Evolutionary conservation across 1,284 basidiomycete species (phyloP).

Genomic region (Marasmius oreades): DNA sequence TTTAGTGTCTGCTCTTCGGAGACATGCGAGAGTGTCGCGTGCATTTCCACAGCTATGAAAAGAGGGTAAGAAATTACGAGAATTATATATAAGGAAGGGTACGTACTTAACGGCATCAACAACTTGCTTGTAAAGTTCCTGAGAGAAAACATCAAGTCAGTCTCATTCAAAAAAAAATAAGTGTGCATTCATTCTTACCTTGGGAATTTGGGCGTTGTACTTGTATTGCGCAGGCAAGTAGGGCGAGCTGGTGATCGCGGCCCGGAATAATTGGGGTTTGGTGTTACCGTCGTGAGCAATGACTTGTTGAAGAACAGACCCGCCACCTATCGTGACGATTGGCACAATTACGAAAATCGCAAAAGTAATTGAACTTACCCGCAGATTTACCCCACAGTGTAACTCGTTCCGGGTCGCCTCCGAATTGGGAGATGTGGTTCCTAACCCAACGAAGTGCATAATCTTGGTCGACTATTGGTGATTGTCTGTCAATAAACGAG

Average conservation of each 20-base stretch:
- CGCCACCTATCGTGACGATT: conserved; percentile 13
- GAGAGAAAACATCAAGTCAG: background rate
- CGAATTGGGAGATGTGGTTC: conserved; percentile 24
- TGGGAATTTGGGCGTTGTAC: conserved; percentile 39
- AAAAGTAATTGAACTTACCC: background rate
- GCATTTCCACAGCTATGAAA: conserved; percentile 23
- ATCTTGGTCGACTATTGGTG: conserved; percentile 26
- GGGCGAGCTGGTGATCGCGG: conserved; percentile 41
- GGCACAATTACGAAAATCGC: background rate
- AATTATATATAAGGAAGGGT: conserved; percentile 1
- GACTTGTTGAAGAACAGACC: conserved; percentile 18
- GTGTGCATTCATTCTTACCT: conserved; percentile 27
- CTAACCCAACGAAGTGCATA: conserved; percentile 31
- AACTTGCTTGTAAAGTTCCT: conserved; percentile 23
- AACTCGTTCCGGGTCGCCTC: conserved; percentile 28
- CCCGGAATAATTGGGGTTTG: conserved; percentile 38
- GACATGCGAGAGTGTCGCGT: conserved; percentile 21
- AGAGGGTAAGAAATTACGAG: background rate
- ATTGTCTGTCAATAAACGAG: background rate
- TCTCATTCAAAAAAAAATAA: too few species aligned
- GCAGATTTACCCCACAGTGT: conserved; percentile 32
- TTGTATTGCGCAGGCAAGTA: conserved; percentile 43
- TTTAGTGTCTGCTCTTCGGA: conserved; percentile 19
- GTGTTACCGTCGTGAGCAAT: conserved; percentile 31
- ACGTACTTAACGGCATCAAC: conserved; percentile 20